Evolutionary conservation across 2,329 filamentous ascomycete species (phyloP), one percentile per base, ranked within the genome.

Genomic region (Emergomyces pasteurianus): DNA sequence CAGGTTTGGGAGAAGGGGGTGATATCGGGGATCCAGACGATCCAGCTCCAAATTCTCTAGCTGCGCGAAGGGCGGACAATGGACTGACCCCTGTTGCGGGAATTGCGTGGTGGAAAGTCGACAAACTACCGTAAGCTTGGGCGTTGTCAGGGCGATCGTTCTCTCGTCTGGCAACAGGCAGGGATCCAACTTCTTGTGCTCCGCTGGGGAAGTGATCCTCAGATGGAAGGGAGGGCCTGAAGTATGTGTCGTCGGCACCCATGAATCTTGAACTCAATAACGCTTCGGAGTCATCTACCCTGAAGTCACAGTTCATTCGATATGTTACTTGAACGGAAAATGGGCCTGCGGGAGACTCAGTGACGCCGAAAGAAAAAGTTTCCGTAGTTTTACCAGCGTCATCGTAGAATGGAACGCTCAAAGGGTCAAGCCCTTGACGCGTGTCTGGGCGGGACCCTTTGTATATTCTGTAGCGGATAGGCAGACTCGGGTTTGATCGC

Each of bases 191-290:
- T 64, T 90, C 86, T 59, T 73, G 73, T 43, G 71, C 70, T 47
- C 70, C 70, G 16, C 67, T 66, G 7, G 65, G 61, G 61, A 50
- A 63, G 62, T 57, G 67, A 64, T 68, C 73, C 59, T 83, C 80
- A 63, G 81, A 82, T 6, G 84, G 81, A 21, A 94, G 74, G 1
- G 90, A 92, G 9, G 91, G 91, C 63, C 85, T 85, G 72, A 95
- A 95, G 69, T 90, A 89, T 63, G 89, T 85, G 70, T 96, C 91
- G 70, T 96, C 92, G 43, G 90, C 83, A 16, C 90, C 91, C 83
- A 96, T 91, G 70, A 97, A 96, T 38, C 90, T 87, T 16, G 92
- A 96, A 75, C 92, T 96, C 50, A 97, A 76, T 9, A 97, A 77
- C 5, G 92, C 87, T 74, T 97, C 94, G 0, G 91, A 88, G 73